phyloP scores from a whole-genome alignment of 106 monocot species.

The Ottelia alismoides region DNA sequence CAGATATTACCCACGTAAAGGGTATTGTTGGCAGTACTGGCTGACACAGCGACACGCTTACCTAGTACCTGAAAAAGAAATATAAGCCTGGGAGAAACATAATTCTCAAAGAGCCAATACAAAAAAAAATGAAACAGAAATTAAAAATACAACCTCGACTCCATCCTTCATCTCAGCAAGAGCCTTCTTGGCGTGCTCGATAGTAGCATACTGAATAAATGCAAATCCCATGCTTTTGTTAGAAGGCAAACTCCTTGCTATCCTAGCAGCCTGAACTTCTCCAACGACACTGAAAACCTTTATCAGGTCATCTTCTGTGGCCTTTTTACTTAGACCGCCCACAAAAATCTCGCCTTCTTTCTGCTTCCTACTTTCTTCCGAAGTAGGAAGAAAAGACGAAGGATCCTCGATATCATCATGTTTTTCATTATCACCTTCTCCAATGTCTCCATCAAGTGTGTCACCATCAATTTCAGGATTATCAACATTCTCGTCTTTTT shows the following conservation, averaged over 20 bases:
- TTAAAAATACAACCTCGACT: slow-evolving; percentile 31
- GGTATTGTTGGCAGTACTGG: slow-evolving; percentile 34
- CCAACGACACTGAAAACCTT: slow-evolving; percentile 48
- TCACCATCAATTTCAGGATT: not conserved
- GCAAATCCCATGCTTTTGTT: slow-evolving; percentile 61
- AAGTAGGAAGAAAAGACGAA: not conserved
- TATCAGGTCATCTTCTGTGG: slow-evolving; percentile 46
- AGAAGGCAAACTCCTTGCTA: slow-evolving; percentile 30
- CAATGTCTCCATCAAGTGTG: not conserved
- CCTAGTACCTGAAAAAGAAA: slow-evolving; percentile 27
- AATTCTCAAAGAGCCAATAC: too few relatives aligned
- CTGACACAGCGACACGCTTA: slow-evolving; percentile 22
- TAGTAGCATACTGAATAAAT: slow-evolving; percentile 37
- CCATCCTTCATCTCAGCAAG: slow-evolving; percentile 58
- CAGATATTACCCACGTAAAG: slow-evolving; percentile 59
- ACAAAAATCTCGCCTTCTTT: slow-evolving; percentile 45
- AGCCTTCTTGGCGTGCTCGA: slow-evolving; percentile 38
- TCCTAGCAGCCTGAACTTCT: slow-evolving; percentile 41
- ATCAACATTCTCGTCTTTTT: not conserved
- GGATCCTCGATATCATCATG: not conserved
- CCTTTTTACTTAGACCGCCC: slow-evolving; percentile 42
- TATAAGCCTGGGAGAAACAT: too few relatives aligned
- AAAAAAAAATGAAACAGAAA: too few relatives aligned
- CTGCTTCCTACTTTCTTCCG: slow-evolving; percentile 14
- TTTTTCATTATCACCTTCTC: not conserved